phyloP scores from a whole-genome alignment of 768 basidiomycete genomes.

The Scleroderma citrinum region DNA sequence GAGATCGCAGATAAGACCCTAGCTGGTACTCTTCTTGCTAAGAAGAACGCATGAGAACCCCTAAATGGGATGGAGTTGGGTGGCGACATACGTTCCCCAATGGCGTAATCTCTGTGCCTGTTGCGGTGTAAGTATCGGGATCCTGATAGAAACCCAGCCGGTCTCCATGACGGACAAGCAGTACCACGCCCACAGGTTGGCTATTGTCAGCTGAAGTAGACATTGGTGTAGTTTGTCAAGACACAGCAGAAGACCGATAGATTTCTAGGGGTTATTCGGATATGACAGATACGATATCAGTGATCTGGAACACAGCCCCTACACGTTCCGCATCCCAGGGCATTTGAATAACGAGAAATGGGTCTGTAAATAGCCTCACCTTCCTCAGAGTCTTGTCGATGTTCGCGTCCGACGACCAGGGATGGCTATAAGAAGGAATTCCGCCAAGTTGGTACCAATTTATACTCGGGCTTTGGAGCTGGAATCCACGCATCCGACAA shows the following conservation, averaged over 20 bases:
- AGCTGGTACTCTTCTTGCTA: conserved; percentile 56
- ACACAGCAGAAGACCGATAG: not conserved
- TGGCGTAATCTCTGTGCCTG: conserved; percentile 57
- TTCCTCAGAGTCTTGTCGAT: too few relatives aligned
- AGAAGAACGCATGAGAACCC: not conserved
- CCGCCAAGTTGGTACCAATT: too few relatives aligned
- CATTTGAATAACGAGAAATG: too few relatives aligned
- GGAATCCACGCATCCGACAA: too few relatives aligned
- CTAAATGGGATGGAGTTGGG: not conserved
- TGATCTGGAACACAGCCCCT: not conserved
- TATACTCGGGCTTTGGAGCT: too few relatives aligned
- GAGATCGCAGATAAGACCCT: conserved; percentile 43
- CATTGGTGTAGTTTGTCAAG: conserved; percentile 2
- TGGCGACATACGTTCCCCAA: conserved; percentile 50
- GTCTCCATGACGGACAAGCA: conserved; percentile 56
- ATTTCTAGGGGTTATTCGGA: too few relatives aligned
- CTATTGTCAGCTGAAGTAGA: conserved; percentile 16
- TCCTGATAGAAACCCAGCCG: conserved; percentile 62
- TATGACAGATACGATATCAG: too few relatives aligned
- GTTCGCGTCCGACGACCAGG: too few relatives aligned
- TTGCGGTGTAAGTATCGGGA: conserved; percentile 51
- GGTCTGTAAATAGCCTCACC: too few relatives aligned
- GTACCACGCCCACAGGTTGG: conserved; percentile 48
- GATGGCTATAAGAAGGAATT: too few relatives aligned
- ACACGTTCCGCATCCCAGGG: not conserved